Percentiles rank a stretch among this genome's conserved stretches.
phyloP scores from a whole-genome alignment of 2,329 filamentous ascomycete genomes.

The Periglandula ipomoeae region DNA sequence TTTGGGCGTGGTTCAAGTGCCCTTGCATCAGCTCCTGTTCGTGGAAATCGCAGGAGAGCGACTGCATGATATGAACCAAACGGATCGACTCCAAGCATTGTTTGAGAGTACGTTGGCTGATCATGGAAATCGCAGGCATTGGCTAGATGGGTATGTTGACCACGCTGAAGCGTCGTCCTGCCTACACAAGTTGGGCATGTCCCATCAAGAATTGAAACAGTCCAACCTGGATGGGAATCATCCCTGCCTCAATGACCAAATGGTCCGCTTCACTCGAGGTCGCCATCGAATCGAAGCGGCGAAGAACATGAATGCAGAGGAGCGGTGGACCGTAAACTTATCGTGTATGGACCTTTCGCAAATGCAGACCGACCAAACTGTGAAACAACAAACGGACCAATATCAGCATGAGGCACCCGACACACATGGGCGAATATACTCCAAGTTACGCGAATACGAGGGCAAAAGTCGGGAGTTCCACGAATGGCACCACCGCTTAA shows the following conservation, averaged over 20 bases:
- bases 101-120: too few relatives aligned
- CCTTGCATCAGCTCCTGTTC: too few relatives aligned
- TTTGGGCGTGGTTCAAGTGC: too few relatives aligned
- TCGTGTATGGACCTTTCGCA: not conserved
- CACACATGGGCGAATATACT: constrained; percentile 5
- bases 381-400: constrained; percentile 6
- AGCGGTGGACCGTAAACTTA: constrained; percentile 4
- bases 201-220: not conserved
- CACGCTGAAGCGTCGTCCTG: not conserved
- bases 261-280: constrained; percentile 3
- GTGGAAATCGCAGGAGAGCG: too few relatives aligned
- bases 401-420: constrained; percentile 6
- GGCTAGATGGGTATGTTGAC: constrained; percentile 6
- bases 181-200: not conserved
- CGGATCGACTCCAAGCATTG: too few relatives aligned
- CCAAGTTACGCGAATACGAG: constrained; percentile 5
- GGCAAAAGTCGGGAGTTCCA: not conserved
- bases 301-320: not conserved
- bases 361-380: not conserved
- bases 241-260: constrained; percentile 2
- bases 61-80: too few relatives aligned
- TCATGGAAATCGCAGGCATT: constrained; percentile 2
- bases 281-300: constrained; percentile 5
- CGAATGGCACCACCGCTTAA: constrained; percentile 6
- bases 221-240: not conserved